A percentile compares a stretch with the other conserved stretches of the same genome.
phyloP scores from a whole-genome alignment of 305 asterid species.

The Solanum chacoense region DNA sequence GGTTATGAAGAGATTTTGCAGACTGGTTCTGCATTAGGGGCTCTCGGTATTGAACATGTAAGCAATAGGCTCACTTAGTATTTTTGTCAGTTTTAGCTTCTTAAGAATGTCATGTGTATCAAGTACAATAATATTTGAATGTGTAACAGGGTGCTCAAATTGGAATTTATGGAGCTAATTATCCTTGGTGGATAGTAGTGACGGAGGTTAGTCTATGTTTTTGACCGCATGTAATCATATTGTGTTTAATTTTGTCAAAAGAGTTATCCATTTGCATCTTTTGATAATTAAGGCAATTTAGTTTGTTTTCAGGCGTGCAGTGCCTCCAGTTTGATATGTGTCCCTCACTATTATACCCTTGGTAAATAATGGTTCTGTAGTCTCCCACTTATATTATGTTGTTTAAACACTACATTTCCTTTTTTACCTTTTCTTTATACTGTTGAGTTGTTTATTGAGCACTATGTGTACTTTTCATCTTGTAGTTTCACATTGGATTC shows the following conservation, averaged over 20 bases:
- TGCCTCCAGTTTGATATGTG: conserved; percentile 69
- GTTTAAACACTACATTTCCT: no score
- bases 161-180: conserved; percentile 78
- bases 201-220: conserved; percentile 54
- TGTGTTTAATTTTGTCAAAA: neutral
- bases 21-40: conserved; percentile 65
- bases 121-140: neutral
- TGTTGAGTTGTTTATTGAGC: neutral
- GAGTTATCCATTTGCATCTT: neutral
- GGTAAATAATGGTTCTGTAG: conserved; percentile 33
- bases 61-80: conserved; percentile 8
- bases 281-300: neutral
- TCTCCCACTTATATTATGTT: neutral
- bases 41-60: conserved; percentile 58
- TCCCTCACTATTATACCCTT: conserved; percentile 86
- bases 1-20: conserved; percentile 54
- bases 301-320: conserved; percentile 52
- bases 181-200: conserved; percentile 86
- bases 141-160: conserved; percentile 52
- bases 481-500: neutral
- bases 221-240: neutral
- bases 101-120: neutral
- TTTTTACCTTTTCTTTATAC: neutral
- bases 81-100: neutral
- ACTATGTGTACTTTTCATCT: neutral